Evolutionary conservation across 345 rosid genomes (phyloP).

Genomic region (Alliaria petiolata): DNA sequence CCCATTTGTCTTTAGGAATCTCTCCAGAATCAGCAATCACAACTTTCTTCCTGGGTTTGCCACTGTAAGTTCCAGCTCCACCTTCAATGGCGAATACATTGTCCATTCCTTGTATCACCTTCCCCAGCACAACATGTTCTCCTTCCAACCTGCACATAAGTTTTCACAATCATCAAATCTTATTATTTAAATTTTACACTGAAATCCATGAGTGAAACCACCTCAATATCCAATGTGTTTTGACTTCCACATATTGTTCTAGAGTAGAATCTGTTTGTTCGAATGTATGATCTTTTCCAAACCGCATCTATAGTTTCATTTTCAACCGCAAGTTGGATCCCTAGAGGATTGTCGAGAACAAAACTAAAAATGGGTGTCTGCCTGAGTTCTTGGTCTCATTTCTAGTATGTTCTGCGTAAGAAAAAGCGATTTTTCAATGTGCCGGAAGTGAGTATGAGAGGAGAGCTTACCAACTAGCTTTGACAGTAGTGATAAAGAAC

Average conservation of each 20-base stretch:
- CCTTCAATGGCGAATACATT: conserved; percentile 85
- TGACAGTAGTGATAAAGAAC: conserved; percentile 88
- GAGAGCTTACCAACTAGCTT: conserved; percentile 83
- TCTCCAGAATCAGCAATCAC: conserved; percentile 77
- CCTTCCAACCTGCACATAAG: conserved; percentile 74
- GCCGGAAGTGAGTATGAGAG: not conserved
- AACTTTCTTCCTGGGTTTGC: conserved; percentile 91
- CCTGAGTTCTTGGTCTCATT: not conserved
- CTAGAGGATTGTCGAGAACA: not conserved
- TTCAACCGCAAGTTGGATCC: not conserved
- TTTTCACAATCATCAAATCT: not conserved
- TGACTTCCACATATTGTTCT: not conserved
- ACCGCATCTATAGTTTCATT: not conserved
- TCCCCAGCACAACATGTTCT: conserved; percentile 93
- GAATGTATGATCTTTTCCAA: not conserved
- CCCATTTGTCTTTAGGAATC: conserved; percentile 88
- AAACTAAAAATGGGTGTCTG: not conserved
- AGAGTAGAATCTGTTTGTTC: not conserved
- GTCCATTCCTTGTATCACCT: conserved; percentile 95
- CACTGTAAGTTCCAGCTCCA: conserved; percentile 94
- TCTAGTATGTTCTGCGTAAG: not conserved
- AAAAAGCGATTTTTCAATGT: not conserved
- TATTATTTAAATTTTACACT: not conserved
- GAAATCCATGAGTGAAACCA: not conserved
- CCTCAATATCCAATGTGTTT: too few relatives aligned